phyloP scores from a whole-genome alignment of 495 filamentous ascomycete species.

The Neurospora sublineolata region DNA sequence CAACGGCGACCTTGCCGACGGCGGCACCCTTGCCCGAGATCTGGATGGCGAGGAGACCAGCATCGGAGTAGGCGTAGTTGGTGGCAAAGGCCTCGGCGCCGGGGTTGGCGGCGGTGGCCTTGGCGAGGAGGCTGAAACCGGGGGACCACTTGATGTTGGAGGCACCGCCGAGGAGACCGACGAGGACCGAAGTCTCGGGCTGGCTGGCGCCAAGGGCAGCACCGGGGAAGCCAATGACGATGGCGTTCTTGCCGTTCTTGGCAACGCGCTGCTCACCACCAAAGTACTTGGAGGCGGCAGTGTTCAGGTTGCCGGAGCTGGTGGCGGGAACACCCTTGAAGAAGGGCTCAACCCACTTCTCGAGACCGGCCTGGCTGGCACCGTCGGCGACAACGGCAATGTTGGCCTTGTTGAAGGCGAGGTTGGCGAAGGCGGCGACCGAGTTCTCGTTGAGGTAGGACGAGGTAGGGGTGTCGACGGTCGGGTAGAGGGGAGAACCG shows the following conservation, averaged over 20 bases:
- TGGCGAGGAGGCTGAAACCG: constrained; percentile 79
- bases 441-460: constrained; percentile 66
- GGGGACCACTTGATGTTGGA: constrained; percentile 90
- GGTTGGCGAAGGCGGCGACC: constrained; percentile 58
- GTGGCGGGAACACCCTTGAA: constrained; percentile 48
- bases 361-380: constrained; percentile 58
- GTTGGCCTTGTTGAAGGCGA: constrained; percentile 77
- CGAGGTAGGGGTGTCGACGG: constrained; percentile 53
- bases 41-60: constrained; percentile 75
- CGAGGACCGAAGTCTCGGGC: constrained; percentile 80
- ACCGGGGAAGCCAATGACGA: constrained; percentile 87
- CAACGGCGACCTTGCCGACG: constrained; percentile 45
- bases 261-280: constrained; percentile 89
- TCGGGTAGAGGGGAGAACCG: constrained; percentile 60
- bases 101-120: constrained; percentile 55
- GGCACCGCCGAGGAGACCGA: constrained; percentile 80
- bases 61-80: constrained; percentile 84
- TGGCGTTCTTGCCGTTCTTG: constrained; percentile 56
- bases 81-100: constrained; percentile 56
- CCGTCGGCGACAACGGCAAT: constrained; percentile 87
- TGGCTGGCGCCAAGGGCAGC: constrained; percentile 70
- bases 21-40: constrained; percentile 60
- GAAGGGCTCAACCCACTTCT: constrained; percentile 89
- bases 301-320: constrained; percentile 20
- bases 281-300: constrained; percentile 63